Evolutionary conservation across 1,139 yeast genomes (phyloP).

Genomic region (Geotrichum citri-aurantii): DNA sequence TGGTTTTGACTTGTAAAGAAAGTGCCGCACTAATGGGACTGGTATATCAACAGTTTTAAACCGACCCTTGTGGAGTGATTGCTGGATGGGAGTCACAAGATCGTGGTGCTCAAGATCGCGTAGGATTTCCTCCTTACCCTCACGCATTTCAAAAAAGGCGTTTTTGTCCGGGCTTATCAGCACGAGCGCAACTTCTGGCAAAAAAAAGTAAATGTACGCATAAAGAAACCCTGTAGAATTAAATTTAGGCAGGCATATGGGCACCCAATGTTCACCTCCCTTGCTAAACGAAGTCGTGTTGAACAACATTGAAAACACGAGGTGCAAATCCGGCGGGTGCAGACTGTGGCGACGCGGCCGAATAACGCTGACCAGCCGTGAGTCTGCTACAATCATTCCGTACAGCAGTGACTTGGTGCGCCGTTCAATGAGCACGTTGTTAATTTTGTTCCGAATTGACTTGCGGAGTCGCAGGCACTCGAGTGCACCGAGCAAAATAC

Average conservation of each 20-base stretch:
- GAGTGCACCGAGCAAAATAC: constrained; percentile 54
- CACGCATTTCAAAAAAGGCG: constrained; percentile 69
- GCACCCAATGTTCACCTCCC: constrained; percentile 84
- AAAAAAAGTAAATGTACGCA: constrained; percentile 63
- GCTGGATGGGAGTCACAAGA: constrained; percentile 36
- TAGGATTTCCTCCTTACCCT: constrained; percentile 51
- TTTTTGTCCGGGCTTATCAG: constrained; percentile 79
- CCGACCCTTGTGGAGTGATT: constrained; percentile 40
- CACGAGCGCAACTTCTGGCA: constrained; percentile 52
- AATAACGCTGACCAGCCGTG: constrained; percentile 52
- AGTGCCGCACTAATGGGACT: constrained; percentile 52
- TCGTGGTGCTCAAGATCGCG: constrained; percentile 37
- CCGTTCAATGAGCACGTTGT: constrained; percentile 40
- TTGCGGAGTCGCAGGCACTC: constrained; percentile 51
- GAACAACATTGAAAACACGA: constrained; percentile 57
- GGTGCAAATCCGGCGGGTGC: constrained; percentile 64
- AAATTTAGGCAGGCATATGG: constrained; percentile 86
- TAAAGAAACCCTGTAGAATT: constrained; percentile 83
- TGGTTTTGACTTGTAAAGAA: constrained; percentile 65
- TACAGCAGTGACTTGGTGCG: constrained; percentile 49
- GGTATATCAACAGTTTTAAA: constrained; percentile 42
- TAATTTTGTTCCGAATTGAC: constrained; percentile 44
- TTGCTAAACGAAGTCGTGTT: constrained; percentile 47
- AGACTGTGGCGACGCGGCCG: constrained; percentile 60
- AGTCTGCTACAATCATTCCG: constrained; percentile 55